Evolutionary conservation across 306 rosid species (phyloP).

Genomic region (Erythrophleum fordii): DNA sequence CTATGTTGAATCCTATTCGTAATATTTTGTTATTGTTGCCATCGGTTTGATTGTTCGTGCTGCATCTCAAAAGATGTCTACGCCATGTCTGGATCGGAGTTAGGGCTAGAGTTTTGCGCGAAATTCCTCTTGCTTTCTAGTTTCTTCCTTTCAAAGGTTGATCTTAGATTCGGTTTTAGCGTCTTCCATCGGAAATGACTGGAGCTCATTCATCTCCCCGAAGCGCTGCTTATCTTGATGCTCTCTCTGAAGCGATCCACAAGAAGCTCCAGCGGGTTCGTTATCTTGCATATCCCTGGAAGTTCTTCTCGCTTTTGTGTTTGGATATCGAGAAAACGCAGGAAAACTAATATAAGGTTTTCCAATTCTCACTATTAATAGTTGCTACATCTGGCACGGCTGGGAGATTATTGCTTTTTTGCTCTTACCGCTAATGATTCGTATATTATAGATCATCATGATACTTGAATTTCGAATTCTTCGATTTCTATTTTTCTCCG

Average conservation of each 20-base stretch:
- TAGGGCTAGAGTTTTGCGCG: slow-evolving; percentile 35
- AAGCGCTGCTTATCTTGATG: slow-evolving; percentile 76
- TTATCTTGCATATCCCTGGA: not conserved
- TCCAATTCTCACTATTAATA: not conserved
- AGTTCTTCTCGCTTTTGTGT: slow-evolving; percentile 1
- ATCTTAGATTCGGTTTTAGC: slow-evolving; percentile 22
- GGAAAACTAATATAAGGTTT: slow-evolving; percentile 8
- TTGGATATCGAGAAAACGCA: slow-evolving; percentile 28
- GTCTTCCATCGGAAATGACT: slow-evolving; percentile 26
- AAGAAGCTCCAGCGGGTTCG: slow-evolving; percentile 91
- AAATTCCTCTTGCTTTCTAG: not conserved
- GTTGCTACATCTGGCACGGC: not conserved
- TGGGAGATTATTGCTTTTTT: not conserved
- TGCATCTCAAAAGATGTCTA: slow-evolving; percentile 20
- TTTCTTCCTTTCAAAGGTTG: slow-evolving; percentile 21
- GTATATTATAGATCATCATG: not conserved
- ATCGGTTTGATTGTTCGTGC: not conserved
- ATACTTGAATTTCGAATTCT: not conserved
- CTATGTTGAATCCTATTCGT: not conserved
- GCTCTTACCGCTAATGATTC: not conserved
- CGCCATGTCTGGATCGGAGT: slow-evolving; percentile 45
- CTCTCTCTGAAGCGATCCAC: slow-evolving; percentile 84
- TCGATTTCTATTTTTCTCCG: not conserved
- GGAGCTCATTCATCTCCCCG: slow-evolving; percentile 56
- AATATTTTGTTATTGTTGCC: not conserved